These are phyloP conservation scores for Vanrija sp. DNA, from an alignment of 1,284 basidiomycete genomes.

Conservation along the genomic window DNA sequence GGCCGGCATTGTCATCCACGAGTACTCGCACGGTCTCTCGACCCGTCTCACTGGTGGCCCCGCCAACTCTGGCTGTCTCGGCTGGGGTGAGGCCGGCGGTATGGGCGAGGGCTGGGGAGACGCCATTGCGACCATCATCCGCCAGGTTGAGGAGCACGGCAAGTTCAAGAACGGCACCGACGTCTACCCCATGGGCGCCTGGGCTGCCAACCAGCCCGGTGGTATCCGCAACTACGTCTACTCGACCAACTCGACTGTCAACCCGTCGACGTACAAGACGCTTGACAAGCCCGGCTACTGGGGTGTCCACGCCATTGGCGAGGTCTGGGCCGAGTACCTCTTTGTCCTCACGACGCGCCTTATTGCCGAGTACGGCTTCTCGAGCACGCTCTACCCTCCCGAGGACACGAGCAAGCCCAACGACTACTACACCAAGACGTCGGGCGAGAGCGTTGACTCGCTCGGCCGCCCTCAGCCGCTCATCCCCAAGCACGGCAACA, in stretches of 20 bases:
- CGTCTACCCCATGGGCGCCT: slow-evolving; percentile 80
- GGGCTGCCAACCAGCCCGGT: slow-evolving; percentile 72
- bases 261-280: slow-evolving; percentile 93
- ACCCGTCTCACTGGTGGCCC: slow-evolving; percentile 93
- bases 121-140: slow-evolving; percentile 77
- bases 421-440: slow-evolving; percentile 63
- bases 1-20: slow-evolving; percentile 89
- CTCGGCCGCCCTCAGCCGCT: slow-evolving; percentile 57
- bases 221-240: slow-evolving; percentile 90
- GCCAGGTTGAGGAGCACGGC: slow-evolving; percentile 65
- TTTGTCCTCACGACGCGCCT: slow-evolving; percentile 75
- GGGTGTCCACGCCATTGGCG: slow-evolving; percentile 72
- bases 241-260: slow-evolving; percentile 69
- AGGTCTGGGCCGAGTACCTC: slow-evolving; percentile 93
- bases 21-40: slow-evolving; percentile 80
- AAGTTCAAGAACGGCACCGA: slow-evolving; percentile 46
- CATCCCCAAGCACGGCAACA: slow-evolving; percentile 88
- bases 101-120: slow-evolving; percentile 81
- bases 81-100: slow-evolving; percentile 91
- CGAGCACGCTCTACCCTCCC: slow-evolving; percentile 75
- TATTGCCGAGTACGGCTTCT: slow-evolving; percentile 76
- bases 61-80: slow-evolving; percentile 84
- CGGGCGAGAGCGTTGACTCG: slow-evolving; percentile 32
- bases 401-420: slow-evolving; percentile 43
- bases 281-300: slow-evolving; percentile 68